Evolutionary conservation across 768 basidiomycete species (phyloP).

Genomic region (Calocybe gangraenosa): DNA sequence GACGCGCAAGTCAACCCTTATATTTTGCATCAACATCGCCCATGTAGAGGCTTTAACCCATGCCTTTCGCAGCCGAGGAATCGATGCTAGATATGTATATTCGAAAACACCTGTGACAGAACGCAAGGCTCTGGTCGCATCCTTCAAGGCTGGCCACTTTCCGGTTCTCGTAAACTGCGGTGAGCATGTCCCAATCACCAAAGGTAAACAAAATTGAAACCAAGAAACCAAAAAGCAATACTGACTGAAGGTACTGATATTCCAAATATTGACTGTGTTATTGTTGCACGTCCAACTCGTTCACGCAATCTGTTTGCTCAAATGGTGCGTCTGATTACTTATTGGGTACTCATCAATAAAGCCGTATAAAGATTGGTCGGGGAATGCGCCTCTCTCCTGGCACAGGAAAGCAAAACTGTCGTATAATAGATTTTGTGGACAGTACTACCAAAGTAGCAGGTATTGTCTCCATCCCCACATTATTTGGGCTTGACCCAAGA

Average conservation of each 20-base stretch:
- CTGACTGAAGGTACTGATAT: constrained; percentile 95
- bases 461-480: constrained; percentile 71
- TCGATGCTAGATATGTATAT: constrained; percentile 83
- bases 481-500: constrained; percentile 81
- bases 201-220: not conserved
- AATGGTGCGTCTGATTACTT: constrained; percentile 54
- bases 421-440: constrained; percentile 90
- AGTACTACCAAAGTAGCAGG: constrained; percentile 63
- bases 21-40: constrained; percentile 85
- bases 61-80: constrained; percentile 64
- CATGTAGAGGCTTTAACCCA: constrained; percentile 77
- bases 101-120: constrained; percentile 61
- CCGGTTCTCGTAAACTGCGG: constrained; percentile 91
- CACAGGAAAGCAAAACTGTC: constrained; percentile 81
- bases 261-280: constrained; percentile 88
- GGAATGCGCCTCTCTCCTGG: constrained; percentile 83
- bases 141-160: constrained; percentile 69
- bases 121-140: constrained; percentile 57
- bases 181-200: constrained; percentile 23
- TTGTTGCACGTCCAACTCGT: constrained; percentile 84
- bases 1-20: constrained; percentile 77
- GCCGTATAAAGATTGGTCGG: constrained; percentile 71
- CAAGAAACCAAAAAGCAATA: constrained; percentile 52
- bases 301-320: constrained; percentile 89
- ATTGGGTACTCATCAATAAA: not conserved